Evolutionary conservation across 2,329 filamentous ascomycete genomes (phyloP), one percentile per base, ranked within the genome.

Genomic region (Venturia carpophila): DNA sequence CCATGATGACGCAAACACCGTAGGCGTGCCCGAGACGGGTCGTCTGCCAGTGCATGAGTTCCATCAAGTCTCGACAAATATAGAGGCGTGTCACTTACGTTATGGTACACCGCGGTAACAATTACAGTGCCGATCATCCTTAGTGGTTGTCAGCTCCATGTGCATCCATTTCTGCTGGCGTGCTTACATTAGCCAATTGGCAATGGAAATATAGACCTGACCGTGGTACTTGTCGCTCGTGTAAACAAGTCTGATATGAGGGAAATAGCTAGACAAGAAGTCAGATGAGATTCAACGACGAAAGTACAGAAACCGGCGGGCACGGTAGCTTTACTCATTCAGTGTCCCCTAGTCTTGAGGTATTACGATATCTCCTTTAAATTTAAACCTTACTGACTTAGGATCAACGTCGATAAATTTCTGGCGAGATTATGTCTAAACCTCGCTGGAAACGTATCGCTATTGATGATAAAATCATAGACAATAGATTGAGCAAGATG

Each of bases 1-100:
- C 89, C 61, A 90, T 84, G 69, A 92, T 90, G 71, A 92, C 89
- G 69, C 89, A 92, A 9, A 90, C 86, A 47, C 89, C 88, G 69
- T 92, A 92, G 0, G 89, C 89, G 70, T 91, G 85, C 30, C 89
- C 89, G 0, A 91, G 80, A 64, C 24, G 39, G 7, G 34, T 43
- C 5, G 41, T 34, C 21, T 58, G 17, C 30, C 7, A 21, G 1
- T 17, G 13, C n/a, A 15, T 21, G 2, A 58, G 52, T 11, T 11
- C 15, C 39, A 17, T 17, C 47, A n/a, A 27, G 21, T 52, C n/a
- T 5, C 27, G 7, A 30, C 21, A 27, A 27, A 13, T 77, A 0
- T 86, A 82, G 1, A 92, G 80, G 10, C 89, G 45, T 5, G 27
- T n/a, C 17, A 58, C 27, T 17, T 37, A 58, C 52, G 21, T 90